phyloP scores from a whole-genome alignment of 768 basidiomycete genomes.

The Suillus spraguei region DNA sequence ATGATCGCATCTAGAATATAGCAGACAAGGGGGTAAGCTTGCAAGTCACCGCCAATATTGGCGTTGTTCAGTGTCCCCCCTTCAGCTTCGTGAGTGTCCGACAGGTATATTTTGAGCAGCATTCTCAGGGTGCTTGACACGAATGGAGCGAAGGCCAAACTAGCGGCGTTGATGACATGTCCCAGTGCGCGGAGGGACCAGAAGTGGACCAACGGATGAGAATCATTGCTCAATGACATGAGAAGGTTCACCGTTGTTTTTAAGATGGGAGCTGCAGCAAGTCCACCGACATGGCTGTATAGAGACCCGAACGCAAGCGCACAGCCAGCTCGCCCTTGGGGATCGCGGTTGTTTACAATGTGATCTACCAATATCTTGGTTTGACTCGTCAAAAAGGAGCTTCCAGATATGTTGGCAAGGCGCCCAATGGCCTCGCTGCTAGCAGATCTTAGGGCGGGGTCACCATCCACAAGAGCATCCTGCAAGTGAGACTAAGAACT shows the following conservation, averaged over 20 bases:
- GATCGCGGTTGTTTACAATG: slow-evolving; percentile 93
- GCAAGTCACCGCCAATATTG: slow-evolving; percentile 88
- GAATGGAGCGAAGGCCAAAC: slow-evolving; percentile 87
- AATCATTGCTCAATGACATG: slow-evolving; percentile 93
- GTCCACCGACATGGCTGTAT: slow-evolving; percentile 87
- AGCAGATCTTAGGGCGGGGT: slow-evolving; percentile 71
- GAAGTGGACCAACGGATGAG: slow-evolving; percentile 95
- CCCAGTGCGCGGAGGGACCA: slow-evolving; percentile 88
- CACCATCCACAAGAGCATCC: slow-evolving; percentile 83
- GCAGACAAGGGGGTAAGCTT: slow-evolving; percentile 90
- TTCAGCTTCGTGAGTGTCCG: slow-evolving; percentile 91
- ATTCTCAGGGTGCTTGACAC: slow-evolving; percentile 88
- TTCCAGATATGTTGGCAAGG: slow-evolving; percentile 80
- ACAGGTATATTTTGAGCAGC: slow-evolving; percentile 85
- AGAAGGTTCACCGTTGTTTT: slow-evolving; percentile 96
- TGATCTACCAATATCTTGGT: slow-evolving; percentile 92
- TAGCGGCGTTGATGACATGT: slow-evolving; percentile 88
- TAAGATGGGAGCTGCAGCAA: slow-evolving; percentile 92
- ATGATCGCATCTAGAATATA: slow-evolving; percentile 93
- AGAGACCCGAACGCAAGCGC: slow-evolving; percentile 91
- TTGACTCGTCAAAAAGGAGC: slow-evolving; percentile 80
- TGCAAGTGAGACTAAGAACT: slow-evolving; percentile 31
- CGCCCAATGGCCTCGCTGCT: slow-evolving; percentile 91
- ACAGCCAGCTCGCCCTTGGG: slow-evolving; percentile 90
- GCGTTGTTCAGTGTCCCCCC: slow-evolving; percentile 82